Evolutionary conservation across 2,329 filamentous ascomycete genomes (phyloP), one percentile per base, ranked within the genome.

Genomic region (Helicocarpus griseus): DNA sequence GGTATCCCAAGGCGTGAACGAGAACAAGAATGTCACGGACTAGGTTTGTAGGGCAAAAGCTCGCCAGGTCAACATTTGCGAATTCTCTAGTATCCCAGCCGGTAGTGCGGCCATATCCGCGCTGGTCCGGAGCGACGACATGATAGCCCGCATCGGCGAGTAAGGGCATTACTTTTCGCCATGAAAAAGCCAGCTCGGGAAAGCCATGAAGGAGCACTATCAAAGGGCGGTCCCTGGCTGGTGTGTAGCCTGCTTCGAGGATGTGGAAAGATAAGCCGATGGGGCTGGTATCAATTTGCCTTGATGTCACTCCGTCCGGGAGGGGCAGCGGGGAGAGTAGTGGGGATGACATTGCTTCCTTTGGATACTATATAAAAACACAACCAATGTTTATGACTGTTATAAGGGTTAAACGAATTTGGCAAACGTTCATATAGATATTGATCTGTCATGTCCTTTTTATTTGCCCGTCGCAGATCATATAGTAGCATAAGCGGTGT

Each of bases 181-280:
- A 87, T 44, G 82, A 85, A 63, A 77, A 87, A 26, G 83, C 81
- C 2, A 87, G 71, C 60, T 86, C 83, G 1, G 83, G 83, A 56
- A 79, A 87, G 35, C 83, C 83, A 64, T 85, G 83, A 45, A 79
- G 75, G 46, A 84, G 77, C 5, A 86, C 63, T 7, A 86, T 67
- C 9, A 86, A 72, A 1, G 81, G 81, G 5, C 69, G 72, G 22
- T 67, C 59, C 13, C 60, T 63, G 13, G 61, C 52, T 2, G 69
- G 63, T 24, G 65, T 62, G 33, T 70, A 62, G 39, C 80, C 78
- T 14, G 80, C 72, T 57, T 77, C 75, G 17, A 85, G 71, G 33
- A 81, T 64, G 65, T 87, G 83, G 65, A 80, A 82, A 21, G 73
- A 80, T 19, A 86, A 73, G 48, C 77, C 77, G 57, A 75, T 77